Evolutionary conservation across 2,329 filamentous ascomycete genomes (phyloP).

Genomic region (Colletotrichum sp.): DNA sequence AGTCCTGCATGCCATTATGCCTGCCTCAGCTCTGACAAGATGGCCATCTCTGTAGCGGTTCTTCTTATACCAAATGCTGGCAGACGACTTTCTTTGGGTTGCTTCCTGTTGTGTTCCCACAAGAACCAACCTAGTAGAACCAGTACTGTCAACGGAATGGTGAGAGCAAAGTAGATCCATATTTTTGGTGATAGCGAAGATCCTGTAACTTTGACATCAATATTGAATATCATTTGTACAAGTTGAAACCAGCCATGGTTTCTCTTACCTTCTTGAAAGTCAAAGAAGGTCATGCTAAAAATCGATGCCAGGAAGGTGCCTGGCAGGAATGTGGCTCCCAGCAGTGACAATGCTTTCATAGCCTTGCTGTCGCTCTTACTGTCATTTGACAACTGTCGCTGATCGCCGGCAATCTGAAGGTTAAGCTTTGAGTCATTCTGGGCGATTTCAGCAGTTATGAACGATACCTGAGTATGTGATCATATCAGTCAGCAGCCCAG

Average conservation of each 20-base stretch:
- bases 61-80: background rate
- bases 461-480: background rate
- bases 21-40: background rate
- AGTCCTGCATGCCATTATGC: background rate
- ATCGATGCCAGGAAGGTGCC: background rate
- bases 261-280: background rate
- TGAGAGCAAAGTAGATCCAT: background rate
- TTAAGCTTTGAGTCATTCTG: background rate
- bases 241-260: background rate
- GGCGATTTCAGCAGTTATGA: background rate
- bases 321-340: background rate
- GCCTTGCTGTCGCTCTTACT: background rate
- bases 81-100: background rate
- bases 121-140: background rate
- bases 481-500: background rate
- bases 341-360: background rate
- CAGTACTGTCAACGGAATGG: background rate
- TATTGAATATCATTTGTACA: fast-evolving
- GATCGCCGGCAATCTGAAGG: background rate
- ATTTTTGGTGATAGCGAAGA: background rate
- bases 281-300: background rate
- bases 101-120: background rate
- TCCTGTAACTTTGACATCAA: background rate
- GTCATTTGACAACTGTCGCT: background rate
- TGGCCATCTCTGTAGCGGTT: background rate